Evolutionary conservation across 192 early-diverging fungal genomes (phyloP).

Genomic region (Coemansia sp.): DNA sequence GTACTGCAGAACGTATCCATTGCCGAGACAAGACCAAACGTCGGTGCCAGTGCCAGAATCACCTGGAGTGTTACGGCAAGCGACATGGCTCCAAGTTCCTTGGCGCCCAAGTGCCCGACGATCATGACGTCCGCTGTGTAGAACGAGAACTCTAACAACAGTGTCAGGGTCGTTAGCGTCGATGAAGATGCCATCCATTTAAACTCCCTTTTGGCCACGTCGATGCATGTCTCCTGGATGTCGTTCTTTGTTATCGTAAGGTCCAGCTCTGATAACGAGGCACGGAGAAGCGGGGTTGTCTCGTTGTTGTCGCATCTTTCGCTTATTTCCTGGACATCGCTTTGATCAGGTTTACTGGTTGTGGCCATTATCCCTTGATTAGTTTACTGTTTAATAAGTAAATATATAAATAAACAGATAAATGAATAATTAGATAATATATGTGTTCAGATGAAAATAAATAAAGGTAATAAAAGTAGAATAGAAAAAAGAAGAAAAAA

Average conservation of each 20-base stretch:
- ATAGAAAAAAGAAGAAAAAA: too few species aligned
- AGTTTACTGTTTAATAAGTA: neutral
- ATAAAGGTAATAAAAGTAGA: too few species aligned
- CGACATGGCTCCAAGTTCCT: slow-evolving; percentile 64
- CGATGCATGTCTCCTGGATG: slow-evolving; percentile 24
- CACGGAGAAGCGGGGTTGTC: neutral
- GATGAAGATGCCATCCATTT: slow-evolving; percentile 38
- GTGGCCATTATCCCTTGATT: neutral
- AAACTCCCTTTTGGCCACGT: slow-evolving; percentile 23
- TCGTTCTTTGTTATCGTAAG: slow-evolving; percentile 42
- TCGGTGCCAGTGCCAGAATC: slow-evolving; percentile 42
- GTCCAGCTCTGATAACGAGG: slow-evolving; percentile 16
- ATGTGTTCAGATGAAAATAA: too few species aligned
- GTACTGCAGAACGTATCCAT: slow-evolving; percentile 33
- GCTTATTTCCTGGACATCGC: neutral
- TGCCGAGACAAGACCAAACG: slow-evolving; percentile 61
- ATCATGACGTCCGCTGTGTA: slow-evolving; percentile 62
- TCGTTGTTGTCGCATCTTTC: neutral
- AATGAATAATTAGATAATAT: too few species aligned
- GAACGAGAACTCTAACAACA: slow-evolving; percentile 62
- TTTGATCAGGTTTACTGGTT: neutral
- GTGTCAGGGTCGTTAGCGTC: slow-evolving; percentile 17
- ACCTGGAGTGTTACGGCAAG: slow-evolving; percentile 60
- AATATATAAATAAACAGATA: neutral
- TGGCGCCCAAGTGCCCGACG: slow-evolving; percentile 59